These are phyloP conservation scores for Chaetomium tenue DNA, from an alignment of 495 filamentous ascomycete genomes.

Conservation along the genomic window DNA sequence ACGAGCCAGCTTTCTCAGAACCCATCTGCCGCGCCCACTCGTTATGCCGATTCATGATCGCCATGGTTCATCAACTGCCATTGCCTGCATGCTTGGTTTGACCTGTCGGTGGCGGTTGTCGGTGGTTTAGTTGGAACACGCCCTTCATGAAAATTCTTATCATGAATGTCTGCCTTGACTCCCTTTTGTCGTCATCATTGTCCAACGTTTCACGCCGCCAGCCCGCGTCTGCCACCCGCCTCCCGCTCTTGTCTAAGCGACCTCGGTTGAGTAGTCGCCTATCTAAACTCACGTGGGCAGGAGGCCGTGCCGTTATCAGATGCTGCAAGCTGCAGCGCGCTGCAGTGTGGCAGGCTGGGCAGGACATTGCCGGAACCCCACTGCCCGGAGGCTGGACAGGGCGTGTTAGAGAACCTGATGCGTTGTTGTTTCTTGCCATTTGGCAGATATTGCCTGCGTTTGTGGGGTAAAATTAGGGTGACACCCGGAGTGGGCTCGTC, in stretches of 20 bases:
- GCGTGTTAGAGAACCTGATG: slow-evolving; percentile 21
- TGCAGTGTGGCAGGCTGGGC: slow-evolving; percentile 13
- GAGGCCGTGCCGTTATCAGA: slow-evolving; percentile 11
- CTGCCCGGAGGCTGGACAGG: slow-evolving; percentile 16
- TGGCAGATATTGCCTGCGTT: slow-evolving; percentile 39
- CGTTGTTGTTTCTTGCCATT: slow-evolving; percentile 25
- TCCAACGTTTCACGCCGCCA: background rate
- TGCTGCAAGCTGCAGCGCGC: slow-evolving; percentile 17
- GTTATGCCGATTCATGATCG: slow-evolving; percentile 30
- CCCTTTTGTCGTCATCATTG: background rate
- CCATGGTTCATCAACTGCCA: slow-evolving; percentile 22
- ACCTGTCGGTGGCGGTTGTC: slow-evolving; percentile 1
- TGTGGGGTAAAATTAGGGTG: slow-evolving; percentile 37
- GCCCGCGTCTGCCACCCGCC: background rate
- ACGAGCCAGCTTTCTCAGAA: background rate
- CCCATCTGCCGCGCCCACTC: slow-evolving; percentile 26
- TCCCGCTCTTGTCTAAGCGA: slow-evolving; percentile 1
- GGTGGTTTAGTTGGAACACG: slow-evolving; percentile 13
- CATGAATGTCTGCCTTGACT: background rate
- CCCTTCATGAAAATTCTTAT: background rate
- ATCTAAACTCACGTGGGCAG: slow-evolving; percentile 29
- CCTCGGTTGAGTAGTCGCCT: slow-evolving; percentile 18
- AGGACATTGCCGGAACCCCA: slow-evolving; percentile 24
- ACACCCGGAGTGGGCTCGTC: slow-evolving; percentile 20
- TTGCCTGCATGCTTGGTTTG: slow-evolving; percentile 19